These are phyloP conservation scores for Thelephora terrestris DNA, from an alignment of 1,284 basidiomycete species.

Conservation along the genomic window DNA sequence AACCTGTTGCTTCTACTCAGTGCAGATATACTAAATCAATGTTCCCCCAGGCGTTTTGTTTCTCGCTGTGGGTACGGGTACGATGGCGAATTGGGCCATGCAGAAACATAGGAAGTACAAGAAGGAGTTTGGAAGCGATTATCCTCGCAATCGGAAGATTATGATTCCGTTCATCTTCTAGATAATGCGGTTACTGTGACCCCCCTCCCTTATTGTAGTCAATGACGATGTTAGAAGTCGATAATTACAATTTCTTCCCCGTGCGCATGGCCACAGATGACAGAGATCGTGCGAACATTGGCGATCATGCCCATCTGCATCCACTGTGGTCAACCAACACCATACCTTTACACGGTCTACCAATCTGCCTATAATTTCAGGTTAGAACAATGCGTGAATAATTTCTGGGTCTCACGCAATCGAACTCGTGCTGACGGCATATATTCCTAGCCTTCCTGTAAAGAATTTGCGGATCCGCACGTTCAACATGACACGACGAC, in stretches of 20 bases:
- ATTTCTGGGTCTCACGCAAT: slow-evolving; percentile 4
- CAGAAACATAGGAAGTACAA: slow-evolving; percentile 91
- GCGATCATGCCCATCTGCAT: slow-evolving; percentile 73
- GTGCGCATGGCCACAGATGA: too few species aligned
- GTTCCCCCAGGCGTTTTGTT: slow-evolving; percentile 37
- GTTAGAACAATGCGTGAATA: slow-evolving; percentile 68
- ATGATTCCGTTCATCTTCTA: slow-evolving; percentile 71
- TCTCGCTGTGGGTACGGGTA: slow-evolving; percentile 50
- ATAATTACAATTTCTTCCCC: too few species aligned
- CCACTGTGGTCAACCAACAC: slow-evolving; percentile 56
- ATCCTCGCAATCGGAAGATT: slow-evolving; percentile 66
- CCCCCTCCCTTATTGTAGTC: too few species aligned
- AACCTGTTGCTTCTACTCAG: slow-evolving; percentile 2
- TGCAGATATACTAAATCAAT: slow-evolving; percentile 4
- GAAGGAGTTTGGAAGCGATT: slow-evolving; percentile 87
- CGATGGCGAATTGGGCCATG: slow-evolving; percentile 85
- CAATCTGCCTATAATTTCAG: slow-evolving; percentile 76
- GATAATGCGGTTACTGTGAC: not conserved
- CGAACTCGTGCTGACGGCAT: slow-evolving; percentile 2
- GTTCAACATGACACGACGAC: slow-evolving; percentile 80
- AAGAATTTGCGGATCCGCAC: slow-evolving; percentile 77
- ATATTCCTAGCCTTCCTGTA: slow-evolving; percentile 34
- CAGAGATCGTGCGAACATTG: too few species aligned
- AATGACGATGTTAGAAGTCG: too few species aligned
- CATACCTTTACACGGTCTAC: slow-evolving; percentile 78